A percentile compares a stretch with the other conserved stretches of the same genome.
These are phyloP conservation scores for Gypsophila paniculata DNA, from an alignment of 179 eudicot genomes.

Conservation along the genomic window DNA sequence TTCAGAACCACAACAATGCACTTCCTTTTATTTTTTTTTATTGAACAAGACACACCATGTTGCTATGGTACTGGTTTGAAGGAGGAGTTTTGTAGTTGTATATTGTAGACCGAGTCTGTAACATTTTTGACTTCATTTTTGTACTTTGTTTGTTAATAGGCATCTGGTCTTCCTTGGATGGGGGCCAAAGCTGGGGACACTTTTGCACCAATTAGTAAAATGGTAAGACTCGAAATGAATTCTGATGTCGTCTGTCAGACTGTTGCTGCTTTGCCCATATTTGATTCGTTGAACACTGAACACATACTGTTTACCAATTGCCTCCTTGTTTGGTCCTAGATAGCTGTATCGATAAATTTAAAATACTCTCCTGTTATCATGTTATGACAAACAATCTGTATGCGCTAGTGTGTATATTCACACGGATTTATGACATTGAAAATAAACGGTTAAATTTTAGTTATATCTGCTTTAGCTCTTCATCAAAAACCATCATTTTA, in stretches of 20 bases:
- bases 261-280: neutral
- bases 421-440: too few relatives aligned
- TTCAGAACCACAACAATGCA: too few relatives aligned
- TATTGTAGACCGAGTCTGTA: neutral
- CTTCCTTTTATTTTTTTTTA: neutral
- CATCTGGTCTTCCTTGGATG: slow-evolving; percentile 98
- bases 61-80: neutral
- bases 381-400: too few relatives aligned
- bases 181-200: slow-evolving; percentile 95
- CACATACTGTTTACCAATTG: too few relatives aligned
- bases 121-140: neutral
- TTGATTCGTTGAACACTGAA: too few relatives aligned
- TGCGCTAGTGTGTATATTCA: too few relatives aligned
- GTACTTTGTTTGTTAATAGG: slow-evolving; percentile 34
- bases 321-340: too few relatives aligned
- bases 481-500: neutral
- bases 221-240: slow-evolving; percentile 40
- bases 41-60: neutral
- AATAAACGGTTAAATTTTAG: too few relatives aligned
- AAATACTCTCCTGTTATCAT: too few relatives aligned
- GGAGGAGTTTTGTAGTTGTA: neutral
- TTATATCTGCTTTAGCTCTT: too few relatives aligned
- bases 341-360: too few relatives aligned
- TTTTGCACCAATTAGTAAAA: slow-evolving; percentile 87
- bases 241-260: neutral